phyloP scores from a whole-genome alignment of 2,329 filamentous ascomycete species.

The Pseudogymnoascus sp. region DNA sequence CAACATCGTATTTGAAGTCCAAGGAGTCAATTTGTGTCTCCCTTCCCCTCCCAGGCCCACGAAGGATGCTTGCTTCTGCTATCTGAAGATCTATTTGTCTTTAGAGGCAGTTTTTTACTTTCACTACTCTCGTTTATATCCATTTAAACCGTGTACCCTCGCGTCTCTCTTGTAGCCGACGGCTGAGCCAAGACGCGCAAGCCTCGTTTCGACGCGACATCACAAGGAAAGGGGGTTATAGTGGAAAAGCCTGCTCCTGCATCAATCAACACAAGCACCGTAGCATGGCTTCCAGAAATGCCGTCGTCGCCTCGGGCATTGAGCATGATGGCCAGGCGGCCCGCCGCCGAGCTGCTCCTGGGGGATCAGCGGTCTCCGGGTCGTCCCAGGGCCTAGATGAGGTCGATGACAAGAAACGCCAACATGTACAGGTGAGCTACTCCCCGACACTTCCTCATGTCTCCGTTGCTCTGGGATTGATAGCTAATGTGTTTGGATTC shows the following conservation, averaged over 20 bases:
- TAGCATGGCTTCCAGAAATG: slow-evolving; percentile 35
- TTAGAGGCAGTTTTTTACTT: background rate
- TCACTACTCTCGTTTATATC: slow-evolving; percentile 5
- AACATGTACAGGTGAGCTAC: slow-evolving; percentile 43
- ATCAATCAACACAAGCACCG: slow-evolving; percentile 1
- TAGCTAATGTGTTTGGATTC: slow-evolving; percentile 22
- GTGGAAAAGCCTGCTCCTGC: background rate
- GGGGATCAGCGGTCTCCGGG: slow-evolving; percentile 31
- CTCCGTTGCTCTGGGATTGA: background rate
- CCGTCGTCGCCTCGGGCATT: slow-evolving; percentile 50
- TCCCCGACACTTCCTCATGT: background rate
- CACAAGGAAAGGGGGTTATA: background rate
- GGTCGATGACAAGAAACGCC: slow-evolving; percentile 52
- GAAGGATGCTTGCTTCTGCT: background rate
- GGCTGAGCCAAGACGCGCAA: slow-evolving; percentile 8
- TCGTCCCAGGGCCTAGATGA: slow-evolving; percentile 32
- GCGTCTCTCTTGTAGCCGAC: background rate
- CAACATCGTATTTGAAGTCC: background rate
- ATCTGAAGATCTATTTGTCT: background rate
- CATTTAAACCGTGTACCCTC: background rate
- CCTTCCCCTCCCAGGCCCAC: background rate
- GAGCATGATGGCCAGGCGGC: slow-evolving; percentile 45
- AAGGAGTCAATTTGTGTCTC: background rate
- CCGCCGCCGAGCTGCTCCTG: slow-evolving; percentile 45
- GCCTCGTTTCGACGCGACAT: background rate